Base-by-base conservation (phyloP, 805 yeast species). In the Spathaspora boniae region DNA sequence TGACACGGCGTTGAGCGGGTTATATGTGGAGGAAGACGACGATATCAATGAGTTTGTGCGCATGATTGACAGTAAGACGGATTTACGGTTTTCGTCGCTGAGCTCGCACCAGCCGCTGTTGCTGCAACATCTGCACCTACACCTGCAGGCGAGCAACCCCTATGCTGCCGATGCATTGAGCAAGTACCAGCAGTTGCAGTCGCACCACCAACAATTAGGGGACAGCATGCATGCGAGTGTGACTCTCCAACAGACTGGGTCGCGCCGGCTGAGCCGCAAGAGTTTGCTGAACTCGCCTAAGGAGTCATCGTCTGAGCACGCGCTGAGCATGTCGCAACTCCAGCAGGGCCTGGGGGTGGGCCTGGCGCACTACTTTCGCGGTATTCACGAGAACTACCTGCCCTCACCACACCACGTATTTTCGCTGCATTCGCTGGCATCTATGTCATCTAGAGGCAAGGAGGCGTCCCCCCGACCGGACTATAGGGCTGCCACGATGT, bases 11-110 rank as follows among this genome's bases (percentile, higher is more conserved):
- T 43, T 68, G 42, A 22, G 66, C 34, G 78, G 78, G 2, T 43
- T 72, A 8, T 70, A 69, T 45, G 53, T 66, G 28, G n/a, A n/a
- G n/a, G n/a, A n/a, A n/a, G 80, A 74, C 37, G 80, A 75, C 37
- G 86, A 79, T 44, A 65, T 85, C 14, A 70, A 81, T 40, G 85
- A 82, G 33, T 85, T 85, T 62, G 82, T 85, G 30, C 68, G 74
- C 43, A 65, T 82, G 70, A 74, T 85, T 29, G 93, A 85, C 44
- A 74, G 77, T 30, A 78, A 76, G 46, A 65, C 70, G 6, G 84
- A 77, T 28, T 56, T 78, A 16, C 65, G 73, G 26, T 48, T 67
- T 36, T 29, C 50, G 32, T 43, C 41, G 29, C 40, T 24, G 6
- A 4, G 54, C 24, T 56, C 52, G 26, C 50, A 25, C 22, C n/a